Evolutionary conservation across 169 alveolate genomes (phyloP).

Genomic region (Besnoitia besnoiti): DNA sequence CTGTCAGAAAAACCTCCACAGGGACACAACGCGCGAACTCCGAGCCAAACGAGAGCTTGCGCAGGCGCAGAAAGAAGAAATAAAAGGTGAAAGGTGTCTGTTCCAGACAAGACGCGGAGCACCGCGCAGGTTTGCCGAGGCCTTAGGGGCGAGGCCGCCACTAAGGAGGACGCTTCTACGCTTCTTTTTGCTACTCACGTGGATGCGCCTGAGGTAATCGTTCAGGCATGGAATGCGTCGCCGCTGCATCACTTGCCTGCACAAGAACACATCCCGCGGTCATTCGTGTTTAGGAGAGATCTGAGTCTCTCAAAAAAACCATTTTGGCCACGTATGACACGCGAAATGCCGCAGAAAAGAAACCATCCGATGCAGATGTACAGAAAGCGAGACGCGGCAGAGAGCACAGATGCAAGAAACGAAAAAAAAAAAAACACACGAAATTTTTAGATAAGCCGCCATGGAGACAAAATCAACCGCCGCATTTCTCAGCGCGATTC

Average conservation of each 20-base stretch:
- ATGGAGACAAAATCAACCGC: no score
- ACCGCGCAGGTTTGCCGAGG: no score
- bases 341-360: neutral
- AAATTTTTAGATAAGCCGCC: no score
- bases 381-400: no score
- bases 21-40: no score
- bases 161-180: no score
- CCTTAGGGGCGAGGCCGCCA: no score
- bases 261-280: neutral
- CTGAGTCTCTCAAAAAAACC: neutral
- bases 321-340: neutral
- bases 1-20: no score
- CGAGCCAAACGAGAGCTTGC: neutral
- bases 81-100: neutral
- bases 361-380: no score
- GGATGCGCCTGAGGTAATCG: slow-evolving; percentile 11
- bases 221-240: slow-evolving; percentile 46
- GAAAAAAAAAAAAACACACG: neutral
- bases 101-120: no score
- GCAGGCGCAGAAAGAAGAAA: neutral
- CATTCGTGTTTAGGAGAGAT: neutral
- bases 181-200: no score
- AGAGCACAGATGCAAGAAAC: neutral
- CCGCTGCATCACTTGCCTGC: slow-evolving; percentile 53
- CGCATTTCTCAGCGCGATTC: no score